Conservation (phyloP, 495 filamentous ascomycete genomes). For the Hypomontagnella monticulosa region DNA sequence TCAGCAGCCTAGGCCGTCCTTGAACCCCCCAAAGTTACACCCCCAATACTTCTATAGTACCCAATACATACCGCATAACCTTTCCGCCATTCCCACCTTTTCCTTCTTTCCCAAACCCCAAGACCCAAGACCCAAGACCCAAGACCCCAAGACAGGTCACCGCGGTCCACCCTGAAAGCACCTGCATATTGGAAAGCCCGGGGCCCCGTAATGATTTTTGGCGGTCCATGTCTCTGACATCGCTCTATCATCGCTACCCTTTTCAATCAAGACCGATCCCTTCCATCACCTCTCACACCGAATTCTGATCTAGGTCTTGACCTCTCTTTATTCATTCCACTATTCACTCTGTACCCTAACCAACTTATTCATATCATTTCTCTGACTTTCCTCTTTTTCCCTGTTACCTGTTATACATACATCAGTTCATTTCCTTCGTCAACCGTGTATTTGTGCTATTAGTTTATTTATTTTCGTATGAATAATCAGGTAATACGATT, state of each 20-base stretch:
- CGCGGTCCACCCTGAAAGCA: slow-evolving; percentile 31
- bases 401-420: slow-evolving; percentile 16
- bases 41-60: slow-evolving; percentile 7
- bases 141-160: slow-evolving; percentile 9
- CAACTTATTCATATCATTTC: slow-evolving; percentile 19
- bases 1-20: slow-evolving; percentile 29
- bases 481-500: slow-evolving; percentile 34
- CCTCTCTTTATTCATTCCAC: slow-evolving; percentile 10
- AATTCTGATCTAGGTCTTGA: slow-evolving; percentile 28
- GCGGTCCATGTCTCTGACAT: slow-evolving; percentile 36
- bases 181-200: slow-evolving; percentile 34
- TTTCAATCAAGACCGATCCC: slow-evolving; percentile 29
- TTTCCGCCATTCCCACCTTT: slow-evolving; percentile 23
- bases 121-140: too few species aligned
- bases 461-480: slow-evolving; percentile 12
- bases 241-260: slow-evolving; percentile 12
- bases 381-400: slow-evolving; percentile 5
- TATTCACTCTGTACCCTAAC: slow-evolving; percentile 7
- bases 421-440: slow-evolving; percentile 13
- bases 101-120: slow-evolving; percentile 9
- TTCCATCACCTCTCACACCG: slow-evolving; percentile 39
- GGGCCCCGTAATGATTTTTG: slow-evolving; percentile 36
- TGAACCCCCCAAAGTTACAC: slow-evolving; percentile 1
- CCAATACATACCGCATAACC: not conserved
- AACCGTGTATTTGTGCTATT: slow-evolving; percentile 26